A percentile compares a stretch with the other conserved stretches of the same genome.
Evolutionary conservation across 2,329 filamentous ascomycete genomes (phyloP).

Genomic region (Phoma herbarum): DNA sequence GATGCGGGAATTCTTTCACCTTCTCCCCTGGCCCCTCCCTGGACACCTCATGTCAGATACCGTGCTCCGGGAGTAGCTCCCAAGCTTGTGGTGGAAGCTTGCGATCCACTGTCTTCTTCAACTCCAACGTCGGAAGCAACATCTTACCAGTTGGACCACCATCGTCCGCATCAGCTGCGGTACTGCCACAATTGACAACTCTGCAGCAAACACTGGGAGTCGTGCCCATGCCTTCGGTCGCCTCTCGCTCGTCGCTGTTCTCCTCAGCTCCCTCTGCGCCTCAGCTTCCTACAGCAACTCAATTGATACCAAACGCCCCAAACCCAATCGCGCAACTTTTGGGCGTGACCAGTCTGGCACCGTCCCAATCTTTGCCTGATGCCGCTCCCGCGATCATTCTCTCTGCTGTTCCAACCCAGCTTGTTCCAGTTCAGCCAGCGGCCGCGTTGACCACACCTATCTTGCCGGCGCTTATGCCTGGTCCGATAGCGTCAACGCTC

Average conservation of each 20-base stretch:
- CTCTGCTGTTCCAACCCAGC: neutral
- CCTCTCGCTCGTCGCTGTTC: neutral
- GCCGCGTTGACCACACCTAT: neutral
- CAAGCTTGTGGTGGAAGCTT: constrained; percentile 3
- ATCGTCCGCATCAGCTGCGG: neutral
- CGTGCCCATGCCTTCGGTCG: neutral
- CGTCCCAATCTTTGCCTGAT: neutral
- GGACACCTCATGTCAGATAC: neutral
- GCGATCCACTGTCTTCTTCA: neutral
- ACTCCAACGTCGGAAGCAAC: neutral
- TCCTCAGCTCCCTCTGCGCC: neutral
- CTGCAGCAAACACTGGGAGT: no score
- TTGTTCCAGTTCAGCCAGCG: neutral
- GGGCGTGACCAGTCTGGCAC: neutral
- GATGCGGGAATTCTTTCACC: constrained; percentile 6
- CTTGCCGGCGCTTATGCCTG: neutral
- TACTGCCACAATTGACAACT: neutral
- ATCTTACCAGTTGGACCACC: neutral
- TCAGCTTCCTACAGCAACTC: neutral
- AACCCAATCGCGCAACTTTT: neutral
- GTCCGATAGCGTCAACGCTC: neutral
- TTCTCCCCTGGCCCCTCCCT: neutral
- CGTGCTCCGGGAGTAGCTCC: neutral
- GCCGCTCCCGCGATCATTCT: neutral
- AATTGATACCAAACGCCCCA: neutral